Percentiles rank a stretch among this genome's conserved stretches.
Evolutionary conservation across 2,329 filamentous ascomycete genomes (phyloP).

Genomic region (Alternaria postmessia): DNA sequence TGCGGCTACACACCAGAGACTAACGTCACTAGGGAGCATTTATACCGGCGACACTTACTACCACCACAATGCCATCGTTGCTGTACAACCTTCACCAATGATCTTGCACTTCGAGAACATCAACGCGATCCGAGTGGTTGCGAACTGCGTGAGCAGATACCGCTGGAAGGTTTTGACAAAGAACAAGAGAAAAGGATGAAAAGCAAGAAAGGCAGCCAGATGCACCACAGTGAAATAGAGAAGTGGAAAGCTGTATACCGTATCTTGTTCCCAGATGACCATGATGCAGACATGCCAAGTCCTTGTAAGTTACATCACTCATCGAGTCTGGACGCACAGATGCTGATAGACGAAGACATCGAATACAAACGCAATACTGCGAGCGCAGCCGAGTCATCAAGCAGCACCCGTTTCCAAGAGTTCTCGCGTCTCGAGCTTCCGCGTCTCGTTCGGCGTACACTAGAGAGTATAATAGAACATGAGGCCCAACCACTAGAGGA

Average conservation of each 20-base stretch:
- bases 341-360: background rate
- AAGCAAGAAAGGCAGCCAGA: conserved; percentile 35
- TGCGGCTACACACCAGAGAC: background rate
- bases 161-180: conserved; percentile 35
- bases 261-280: conserved; percentile 36
- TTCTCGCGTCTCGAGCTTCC: conserved; percentile 37
- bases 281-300: conserved; percentile 29
- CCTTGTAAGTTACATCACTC: conserved; percentile 23
- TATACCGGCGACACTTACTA: conserved; percentile 25
- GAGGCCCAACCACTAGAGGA: conserved; percentile 39
- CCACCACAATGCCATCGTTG: conserved; percentile 37
- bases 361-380: background rate
- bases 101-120: conserved; percentile 32
- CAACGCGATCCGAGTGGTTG: conserved; percentile 33
- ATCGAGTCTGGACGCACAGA: background rate
- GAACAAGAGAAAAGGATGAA: conserved; percentile 37
- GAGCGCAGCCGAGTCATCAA: conserved; percentile 21
- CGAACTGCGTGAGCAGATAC: conserved; percentile 28
- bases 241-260: conserved; percentile 39
- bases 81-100: conserved; percentile 31
- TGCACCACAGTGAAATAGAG: conserved; percentile 30
- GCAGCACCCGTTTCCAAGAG: conserved; percentile 31
- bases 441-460: conserved; percentile 34
- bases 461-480: conserved; percentile 34
- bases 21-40: background rate